These are phyloP conservation scores for Penicillium desertorum DNA, from an alignment of 495 filamentous ascomycete species.

Conservation along the genomic window DNA sequence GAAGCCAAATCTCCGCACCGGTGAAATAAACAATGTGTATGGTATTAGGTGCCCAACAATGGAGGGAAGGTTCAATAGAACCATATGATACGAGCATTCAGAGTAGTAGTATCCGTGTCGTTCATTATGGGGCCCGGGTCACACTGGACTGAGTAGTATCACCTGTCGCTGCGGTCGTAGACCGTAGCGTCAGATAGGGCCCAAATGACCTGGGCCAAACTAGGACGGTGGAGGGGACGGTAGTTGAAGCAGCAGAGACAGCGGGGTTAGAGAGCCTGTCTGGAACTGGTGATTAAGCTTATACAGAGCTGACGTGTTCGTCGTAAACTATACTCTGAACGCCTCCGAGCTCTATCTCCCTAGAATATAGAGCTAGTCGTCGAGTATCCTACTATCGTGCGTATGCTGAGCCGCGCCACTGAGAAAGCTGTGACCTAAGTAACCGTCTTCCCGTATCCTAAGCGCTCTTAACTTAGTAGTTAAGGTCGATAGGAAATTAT, in stretches of 20 bases:
- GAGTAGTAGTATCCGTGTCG: too few relatives aligned
- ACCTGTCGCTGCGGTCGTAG: slow-evolving; percentile 8
- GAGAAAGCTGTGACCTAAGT: background rate
- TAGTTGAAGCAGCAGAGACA: background rate
- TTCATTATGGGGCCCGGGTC: too few relatives aligned
- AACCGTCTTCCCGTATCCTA: background rate
- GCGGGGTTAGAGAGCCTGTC: slow-evolving; percentile 11
- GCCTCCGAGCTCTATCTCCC: slow-evolving; percentile 9
- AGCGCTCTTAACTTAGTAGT: slow-evolving; percentile 5
- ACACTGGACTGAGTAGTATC: too few relatives aligned
- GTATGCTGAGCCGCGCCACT: slow-evolving; percentile 9
- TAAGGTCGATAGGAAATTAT: slow-evolving; percentile 4
- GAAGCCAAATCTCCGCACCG: too few relatives aligned
- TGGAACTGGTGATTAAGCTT: slow-evolving; percentile 15
- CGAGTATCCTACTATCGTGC: slow-evolving; percentile 12
- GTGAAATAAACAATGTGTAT: too few relatives aligned
- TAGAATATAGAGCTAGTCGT: slow-evolving; percentile 11
- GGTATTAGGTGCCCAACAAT: too few relatives aligned
- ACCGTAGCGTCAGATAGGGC: slow-evolving; percentile 7
- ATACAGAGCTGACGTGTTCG: slow-evolving; percentile 14
- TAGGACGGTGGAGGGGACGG: slow-evolving; percentile 1
- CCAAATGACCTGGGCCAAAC: slow-evolving; percentile 1
- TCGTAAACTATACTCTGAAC: slow-evolving; percentile 11
- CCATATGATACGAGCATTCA: too few relatives aligned
- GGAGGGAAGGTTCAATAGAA: too few relatives aligned